phyloP scores from a whole-genome alignment of 257 asterid species.

The Dorcoceras hygrometricum region DNA sequence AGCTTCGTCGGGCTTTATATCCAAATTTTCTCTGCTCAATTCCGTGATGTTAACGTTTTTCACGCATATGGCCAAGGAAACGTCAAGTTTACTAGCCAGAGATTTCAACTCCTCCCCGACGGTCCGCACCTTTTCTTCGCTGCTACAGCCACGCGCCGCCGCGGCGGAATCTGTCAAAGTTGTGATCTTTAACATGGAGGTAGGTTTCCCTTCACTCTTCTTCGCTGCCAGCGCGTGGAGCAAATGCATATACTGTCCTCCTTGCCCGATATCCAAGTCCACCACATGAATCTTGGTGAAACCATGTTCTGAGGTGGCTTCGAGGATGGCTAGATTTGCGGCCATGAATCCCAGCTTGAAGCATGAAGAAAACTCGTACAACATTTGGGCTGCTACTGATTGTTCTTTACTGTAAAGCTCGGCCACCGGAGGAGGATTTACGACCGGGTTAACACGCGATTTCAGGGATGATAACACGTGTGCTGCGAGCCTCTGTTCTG shows the following conservation, averaged over 20 bases:
- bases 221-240: slow-evolving; percentile 65
- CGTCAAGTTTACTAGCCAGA: slow-evolving; percentile 48
- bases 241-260: slow-evolving; percentile 74
- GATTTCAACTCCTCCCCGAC: slow-evolving; percentile 38
- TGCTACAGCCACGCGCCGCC: slow-evolving; percentile 13
- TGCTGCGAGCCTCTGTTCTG: slow-evolving; percentile 56
- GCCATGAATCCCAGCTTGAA: slow-evolving; percentile 93
- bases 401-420: slow-evolving; percentile 48
- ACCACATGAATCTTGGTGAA: slow-evolving; percentile 54
- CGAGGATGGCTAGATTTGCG: slow-evolving; percentile 70
- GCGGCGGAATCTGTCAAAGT: slow-evolving; percentile 36
- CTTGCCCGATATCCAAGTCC: slow-evolving; percentile 78
- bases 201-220: slow-evolving; percentile 26
- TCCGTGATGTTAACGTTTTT: slow-evolving; percentile 26
- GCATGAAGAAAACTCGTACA: slow-evolving; percentile 68
- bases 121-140: slow-evolving; percentile 35
- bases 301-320: slow-evolving; percentile 45
- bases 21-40: slow-evolving; percentile 41
- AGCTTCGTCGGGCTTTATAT: slow-evolving; percentile 45
- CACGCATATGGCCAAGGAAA: slow-evolving; percentile 35
- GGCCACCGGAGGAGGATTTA: slow-evolving; percentile 38
- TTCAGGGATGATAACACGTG: slow-evolving; percentile 38
- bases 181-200: slow-evolving; percentile 50
- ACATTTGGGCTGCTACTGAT: slow-evolving; percentile 36
- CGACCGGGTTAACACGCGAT: slow-evolving; percentile 51